Base-by-base conservation (phyloP, 352 stramenopile genomes). In the Phytophthora agathidicida region DNA sequence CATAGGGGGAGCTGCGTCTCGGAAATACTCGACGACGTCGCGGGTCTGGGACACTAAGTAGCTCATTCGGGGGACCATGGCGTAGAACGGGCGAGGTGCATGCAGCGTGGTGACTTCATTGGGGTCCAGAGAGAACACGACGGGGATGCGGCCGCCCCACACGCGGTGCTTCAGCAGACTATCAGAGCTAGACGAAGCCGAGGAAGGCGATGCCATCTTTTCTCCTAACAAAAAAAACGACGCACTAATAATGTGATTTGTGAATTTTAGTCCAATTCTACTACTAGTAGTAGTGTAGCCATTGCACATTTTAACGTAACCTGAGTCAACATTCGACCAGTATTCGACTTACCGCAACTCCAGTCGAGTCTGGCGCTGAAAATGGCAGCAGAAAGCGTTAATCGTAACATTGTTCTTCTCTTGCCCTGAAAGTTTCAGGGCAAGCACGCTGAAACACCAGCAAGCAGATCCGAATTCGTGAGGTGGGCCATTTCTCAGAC, bases 101-200 rank as follows among this genome's bases (percentile, higher is more conserved):
- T 94, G 83, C 27, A 94, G 67, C 50, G 83, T 92, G 22, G 85
- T 94, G 50, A 94, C 84, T 27, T 94, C 85, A 14, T 83, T 72
- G 13, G 85, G 31, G 27, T 90, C 74, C 27, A 94, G 77, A 36
- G 75, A 78, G 66, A 94, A 94, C 7, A 83, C 66, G 46, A 94
- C 81, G 37, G 85, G 85, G n/a, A 94, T 53, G 27, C 60, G 65
- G 26, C 85, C 85, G 24, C 77, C 52, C 83, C 85, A 94, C 24
- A 94, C 62, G 32, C 60, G 74, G 52, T 68, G 66, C 33, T 63
- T 53, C 17, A 75, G 44, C 19, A 60, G 49, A 35, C 26, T 20
- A 5, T 31, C 26, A 6, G 42, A 17, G 23, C 24, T 30, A n/a
- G 35, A 46, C 17, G 42, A 44, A 16, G 58, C 22, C n/a, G 35